Conservation (phyloP, 108 stramenopile genomes). For the Fragilaria radians region DNA sequence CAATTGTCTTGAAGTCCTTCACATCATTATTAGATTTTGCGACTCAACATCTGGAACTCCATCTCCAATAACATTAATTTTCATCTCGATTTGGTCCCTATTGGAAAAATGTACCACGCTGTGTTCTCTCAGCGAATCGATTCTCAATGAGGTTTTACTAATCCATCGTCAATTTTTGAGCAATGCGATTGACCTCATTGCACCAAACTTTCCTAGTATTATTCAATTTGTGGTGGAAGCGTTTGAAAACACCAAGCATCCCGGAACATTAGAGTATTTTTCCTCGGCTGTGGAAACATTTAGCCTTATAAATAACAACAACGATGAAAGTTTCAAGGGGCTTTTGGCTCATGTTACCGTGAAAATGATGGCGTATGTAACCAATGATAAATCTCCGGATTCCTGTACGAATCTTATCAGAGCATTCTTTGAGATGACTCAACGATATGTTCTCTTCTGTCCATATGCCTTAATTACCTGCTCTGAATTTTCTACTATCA, state of each 20-base stretch:
- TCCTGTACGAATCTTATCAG: slow-evolving; percentile 31
- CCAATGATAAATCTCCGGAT: slow-evolving; percentile 15
- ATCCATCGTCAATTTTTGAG: slow-evolving; percentile 43
- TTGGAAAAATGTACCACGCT: slow-evolving; percentile 21
- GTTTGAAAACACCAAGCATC: slow-evolving; percentile 36
- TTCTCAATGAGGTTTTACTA: slow-evolving; percentile 20
- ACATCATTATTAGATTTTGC: slow-evolving; percentile 36
- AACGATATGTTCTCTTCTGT: slow-evolving; percentile 50
- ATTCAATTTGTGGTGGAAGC: slow-evolving; percentile 46
- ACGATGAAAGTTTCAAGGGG: slow-evolving; percentile 19
- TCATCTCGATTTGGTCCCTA: slow-evolving; percentile 30
- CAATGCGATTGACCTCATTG: slow-evolving; percentile 31
- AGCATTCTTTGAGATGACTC: slow-evolving; percentile 38
- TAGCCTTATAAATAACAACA: slow-evolving; percentile 21
- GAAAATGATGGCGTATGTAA: slow-evolving; percentile 24
- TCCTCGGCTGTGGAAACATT: slow-evolving; percentile 52
- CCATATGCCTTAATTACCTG: slow-evolving; percentile 34
- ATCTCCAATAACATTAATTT: slow-evolving; percentile 19
- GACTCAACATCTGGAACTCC: slow-evolving; percentile 22
- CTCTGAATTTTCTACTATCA: slow-evolving; percentile 27
- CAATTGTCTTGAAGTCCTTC: slow-evolving; percentile 24
- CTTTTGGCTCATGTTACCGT: slow-evolving; percentile 38
- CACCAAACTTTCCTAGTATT: slow-evolving; percentile 35
- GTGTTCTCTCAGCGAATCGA: slow-evolving; percentile 10
- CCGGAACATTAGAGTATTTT: slow-evolving; percentile 39